Evolutionary conservation across 108 stramenopile genomes (phyloP), one percentile per base, ranked within the genome.

Genomic region (Aureococcus anophagefferens): DNA sequence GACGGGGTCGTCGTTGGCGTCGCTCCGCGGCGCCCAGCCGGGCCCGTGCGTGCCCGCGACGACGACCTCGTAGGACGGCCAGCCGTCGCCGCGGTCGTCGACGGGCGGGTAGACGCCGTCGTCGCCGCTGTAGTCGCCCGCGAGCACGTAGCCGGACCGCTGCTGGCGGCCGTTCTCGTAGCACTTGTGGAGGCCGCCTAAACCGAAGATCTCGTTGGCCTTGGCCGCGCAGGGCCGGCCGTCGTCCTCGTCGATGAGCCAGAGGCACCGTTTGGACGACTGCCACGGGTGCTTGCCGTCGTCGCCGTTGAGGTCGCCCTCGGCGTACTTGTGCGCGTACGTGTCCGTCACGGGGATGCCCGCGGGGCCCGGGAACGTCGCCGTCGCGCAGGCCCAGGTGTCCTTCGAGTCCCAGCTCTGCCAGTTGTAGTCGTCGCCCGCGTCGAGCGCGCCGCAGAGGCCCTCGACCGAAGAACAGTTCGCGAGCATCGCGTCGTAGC

Each of bases 221-320:
- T 17, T 63, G 44, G 34, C 33, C 35, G 70, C 72, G 68, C 84
- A 85, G 5, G 77, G 71, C 36, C 81, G 36, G 29, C 29, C 29
- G 62, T 85, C 84, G 25, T 66, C 68, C 11, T 72, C 69, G 59
- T 82, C 79, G 40, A 82, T 59, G n/a, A 81, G 84, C 84, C 84
- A 85, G 64, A 80, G 46, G 62, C 84, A 85, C 65, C 78, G 76
- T 51, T 77, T 76, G 62, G 67, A 67, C n/a, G 5, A n/a, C 32
- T 14, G 29, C 82, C 82, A 83, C 28, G 28, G 21, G 30, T 33
- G 4, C 32, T 29, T 29, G 30, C 30, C 33, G 64, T 33, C 64
- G 32, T 33, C 29, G 64, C 14, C 30, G 30, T 30, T 11, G 32
- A 21, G 0, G 32, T 31, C 13, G 44, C 31, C 5, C 28, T 31